Percentiles rank a stretch among this genome's conserved stretches.
Evolutionary conservation across 2,329 filamentous ascomycete genomes (phyloP).

Genomic region (Talaromyces marneffei): DNA sequence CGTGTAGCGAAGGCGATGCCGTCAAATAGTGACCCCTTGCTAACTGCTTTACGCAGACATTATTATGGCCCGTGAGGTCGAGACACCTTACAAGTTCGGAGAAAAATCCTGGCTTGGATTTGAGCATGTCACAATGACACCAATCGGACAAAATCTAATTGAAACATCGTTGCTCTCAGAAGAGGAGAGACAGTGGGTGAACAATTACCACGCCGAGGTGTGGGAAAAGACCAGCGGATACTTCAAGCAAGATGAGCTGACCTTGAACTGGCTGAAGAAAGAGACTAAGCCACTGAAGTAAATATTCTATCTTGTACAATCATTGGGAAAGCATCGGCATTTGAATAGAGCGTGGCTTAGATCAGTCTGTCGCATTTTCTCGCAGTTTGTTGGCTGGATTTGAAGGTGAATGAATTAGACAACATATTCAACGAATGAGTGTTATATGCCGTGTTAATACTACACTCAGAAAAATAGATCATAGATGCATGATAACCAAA

Average conservation of each 20-base stretch:
- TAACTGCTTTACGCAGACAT: conserved; percentile 51
- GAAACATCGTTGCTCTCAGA: conserved; percentile 65
- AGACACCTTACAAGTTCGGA: conserved; percentile 81
- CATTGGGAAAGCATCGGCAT: neutral
- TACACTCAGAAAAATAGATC: neutral
- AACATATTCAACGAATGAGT: neutral
- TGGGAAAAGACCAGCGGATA: conserved; percentile 71
- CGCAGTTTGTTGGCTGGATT: neutral
- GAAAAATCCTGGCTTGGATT: conserved; percentile 94
- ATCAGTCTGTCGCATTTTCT: neutral
- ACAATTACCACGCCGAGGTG: conserved; percentile 76
- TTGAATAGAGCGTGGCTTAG: neutral
- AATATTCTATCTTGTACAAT: neutral
- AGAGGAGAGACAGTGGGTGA: conserved; percentile 77
- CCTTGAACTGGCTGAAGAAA: conserved; percentile 73
- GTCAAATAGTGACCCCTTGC: neutral
- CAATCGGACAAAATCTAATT: conserved; percentile 84
- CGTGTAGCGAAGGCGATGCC: neutral
- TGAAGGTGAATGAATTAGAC: neutral
- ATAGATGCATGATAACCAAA: neutral
- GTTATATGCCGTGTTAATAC: neutral
- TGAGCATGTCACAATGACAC: conserved; percentile 95
- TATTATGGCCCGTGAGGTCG: conserved; percentile 80
- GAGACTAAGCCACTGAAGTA: conserved; percentile 64
- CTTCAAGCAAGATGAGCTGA: conserved; percentile 67